A percentile compares a stretch with the other conserved stretches of the same genome.
phyloP scores from a whole-genome alignment of 2,329 filamentous ascomycete genomes.

The Fusarium tjaetaba region DNA sequence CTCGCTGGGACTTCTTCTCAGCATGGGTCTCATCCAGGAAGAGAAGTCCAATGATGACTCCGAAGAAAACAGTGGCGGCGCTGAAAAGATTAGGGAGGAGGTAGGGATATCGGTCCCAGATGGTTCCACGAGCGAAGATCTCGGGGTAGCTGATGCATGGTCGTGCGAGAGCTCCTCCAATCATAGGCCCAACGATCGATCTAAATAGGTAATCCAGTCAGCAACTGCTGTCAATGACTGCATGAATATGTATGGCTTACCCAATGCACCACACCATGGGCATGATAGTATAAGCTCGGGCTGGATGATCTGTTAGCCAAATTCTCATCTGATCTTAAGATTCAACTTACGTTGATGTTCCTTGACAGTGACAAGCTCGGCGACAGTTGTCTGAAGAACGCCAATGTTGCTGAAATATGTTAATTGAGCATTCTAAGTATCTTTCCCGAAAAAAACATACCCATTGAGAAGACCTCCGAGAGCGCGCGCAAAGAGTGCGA shows the following conservation, averaged over 20 bases:
- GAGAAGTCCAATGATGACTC: conserved; percentile 80
- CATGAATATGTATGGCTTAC: conserved; percentile 54
- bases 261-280: conserved; percentile 98
- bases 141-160: conserved; percentile 84
- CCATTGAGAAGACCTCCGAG: conserved; percentile 93
- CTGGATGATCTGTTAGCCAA: conserved; percentile 55
- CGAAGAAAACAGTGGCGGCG: conserved; percentile 78
- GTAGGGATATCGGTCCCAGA: conserved; percentile 91
- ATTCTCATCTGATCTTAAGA: background rate
- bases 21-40: conserved; percentile 96
- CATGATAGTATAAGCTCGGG: conserved; percentile 96
- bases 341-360: conserved; percentile 82
- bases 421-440: conserved; percentile 6
- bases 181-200: conserved; percentile 90
- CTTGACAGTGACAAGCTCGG: conserved; percentile 91
- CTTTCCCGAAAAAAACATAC: conserved; percentile 61
- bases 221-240: conserved; percentile 8
- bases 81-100: conserved; percentile 93
- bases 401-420: conserved; percentile 79
- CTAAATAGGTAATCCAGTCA: conserved; percentile 56
- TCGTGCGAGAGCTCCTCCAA: conserved; percentile 88
- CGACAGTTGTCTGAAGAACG: conserved; percentile 93
- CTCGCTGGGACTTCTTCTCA: conserved; percentile 78
- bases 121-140: conserved; percentile 75
- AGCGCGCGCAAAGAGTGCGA: conserved; percentile 87